phyloP scores from a whole-genome alignment of 768 basidiomycete species.

The Plicaturopsis crispa region DNA sequence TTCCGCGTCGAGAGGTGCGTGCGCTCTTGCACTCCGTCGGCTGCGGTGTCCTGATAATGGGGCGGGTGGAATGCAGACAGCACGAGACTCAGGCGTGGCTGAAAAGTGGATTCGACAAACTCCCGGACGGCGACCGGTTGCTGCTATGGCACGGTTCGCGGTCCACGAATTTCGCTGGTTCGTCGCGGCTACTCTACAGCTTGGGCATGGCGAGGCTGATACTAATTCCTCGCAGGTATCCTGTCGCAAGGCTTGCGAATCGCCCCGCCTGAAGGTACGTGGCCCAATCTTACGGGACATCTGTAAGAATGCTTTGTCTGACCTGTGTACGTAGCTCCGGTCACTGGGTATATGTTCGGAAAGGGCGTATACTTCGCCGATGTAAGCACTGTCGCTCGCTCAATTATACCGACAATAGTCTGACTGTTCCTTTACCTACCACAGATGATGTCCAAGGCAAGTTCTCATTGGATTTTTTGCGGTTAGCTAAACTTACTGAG shows the following conservation, averaged over 20 bases:
- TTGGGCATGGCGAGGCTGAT: neutral
- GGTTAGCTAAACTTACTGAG: too few relatives aligned
- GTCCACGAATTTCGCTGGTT: conserved; percentile 56
- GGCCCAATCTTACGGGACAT: conserved; percentile 1
- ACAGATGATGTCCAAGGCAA: conserved; percentile 58
- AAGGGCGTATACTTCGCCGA: conserved; percentile 63
- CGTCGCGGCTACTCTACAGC: neutral
- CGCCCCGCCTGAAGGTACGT: conserved; percentile 53
- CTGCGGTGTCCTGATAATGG: too few relatives aligned
- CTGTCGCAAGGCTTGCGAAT: conserved; percentile 56
- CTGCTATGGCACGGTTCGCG: conserved; percentile 60
- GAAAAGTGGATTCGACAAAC: conserved; percentile 34
- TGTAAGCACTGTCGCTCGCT: conserved; percentile 21
- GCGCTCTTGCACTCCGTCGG: too few relatives aligned
- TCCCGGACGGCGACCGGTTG: conserved; percentile 41
- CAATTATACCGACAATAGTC: conserved; percentile 2
- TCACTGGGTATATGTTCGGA: conserved; percentile 59
- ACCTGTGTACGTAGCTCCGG: conserved; percentile 29
- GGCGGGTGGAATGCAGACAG: conserved; percentile 13
- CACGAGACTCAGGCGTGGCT: conserved; percentile 32
- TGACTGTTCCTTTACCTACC: conserved; percentile 2
- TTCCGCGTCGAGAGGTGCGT: conserved; percentile 48
- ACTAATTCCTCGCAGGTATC: conserved; percentile 29
- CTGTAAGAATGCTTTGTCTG: neutral
- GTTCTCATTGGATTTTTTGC: conserved; percentile 6